Evolutionary conservation across 805 yeast species (phyloP), one percentile per base, ranked within the genome.

Genomic region (Naumovozyma castellii): DNA sequence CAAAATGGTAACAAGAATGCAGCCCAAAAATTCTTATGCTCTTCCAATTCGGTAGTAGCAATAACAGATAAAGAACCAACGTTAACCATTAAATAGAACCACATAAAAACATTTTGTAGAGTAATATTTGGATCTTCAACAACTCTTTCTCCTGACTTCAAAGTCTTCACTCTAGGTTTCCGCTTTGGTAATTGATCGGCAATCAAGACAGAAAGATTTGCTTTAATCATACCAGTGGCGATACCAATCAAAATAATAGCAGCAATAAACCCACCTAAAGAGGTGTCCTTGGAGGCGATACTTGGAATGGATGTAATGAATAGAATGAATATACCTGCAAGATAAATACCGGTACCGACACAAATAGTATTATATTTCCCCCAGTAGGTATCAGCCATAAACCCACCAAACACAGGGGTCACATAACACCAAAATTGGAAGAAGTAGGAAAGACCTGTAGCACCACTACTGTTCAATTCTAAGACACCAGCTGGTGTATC

Each of bases 391-490:
- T 84, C 94, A 40, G 92, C 78, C 19, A 82, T 50, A 61, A 77
- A 74, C 40, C 86, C 92, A 50, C 87, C 88, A 41, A 78, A 67
- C 39, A 84, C 67, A 22, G 94, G 94, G 34, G 90, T 80, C 35
- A 82, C 68, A 59, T 83, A 84, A 56, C 87, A 80, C 83, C 87
- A 80, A 57, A 84, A 84, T 56, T 80, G 85, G 69, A 82, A 77
- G 52, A 82, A 76, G 57, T 81, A 76, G 14, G 84, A 73, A 45
- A 83, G 68, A 25, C 83, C 87, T 29, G 83, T 77, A 20, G 92
- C 85, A 47, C 77, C 75, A 43, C 69, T 69, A 42, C 72, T 66
- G 40, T 80, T 78, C 50, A 80, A 67, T 36, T 72, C 71, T 44
- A 84, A 68, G 9, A 79, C 76, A 59, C 86, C 83, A 25, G 52